Conservation (phyloP, 306 rosid genomes). For the Boehmeria nivea region DNA sequence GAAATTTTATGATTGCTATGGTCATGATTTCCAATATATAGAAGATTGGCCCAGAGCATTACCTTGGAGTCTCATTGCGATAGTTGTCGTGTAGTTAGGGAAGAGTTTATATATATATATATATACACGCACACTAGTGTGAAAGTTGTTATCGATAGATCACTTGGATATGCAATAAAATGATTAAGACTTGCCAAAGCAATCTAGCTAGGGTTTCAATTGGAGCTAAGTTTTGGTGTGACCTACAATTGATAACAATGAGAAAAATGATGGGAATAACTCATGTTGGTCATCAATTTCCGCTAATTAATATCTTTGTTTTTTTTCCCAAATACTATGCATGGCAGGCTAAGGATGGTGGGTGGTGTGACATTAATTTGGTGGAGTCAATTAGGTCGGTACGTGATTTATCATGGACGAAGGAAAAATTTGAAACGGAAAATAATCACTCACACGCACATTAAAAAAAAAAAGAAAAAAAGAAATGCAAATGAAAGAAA, state of each 20-base stretch:
- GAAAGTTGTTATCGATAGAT: no score
- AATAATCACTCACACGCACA: no score
- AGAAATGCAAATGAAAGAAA: conserved; percentile 6
- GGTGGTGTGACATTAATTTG: conserved; percentile 9
- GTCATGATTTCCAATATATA: no score
- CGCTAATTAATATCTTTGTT: neutral
- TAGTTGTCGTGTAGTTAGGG: no score
- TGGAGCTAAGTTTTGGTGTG: conserved; percentile 35
- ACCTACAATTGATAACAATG: conserved; percentile 37
- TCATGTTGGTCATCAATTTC: conserved; percentile 15
- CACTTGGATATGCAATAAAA: conserved; percentile 13
- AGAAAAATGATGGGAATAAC: conserved; percentile 40
- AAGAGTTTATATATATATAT: neutral
- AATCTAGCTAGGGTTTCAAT: conserved; percentile 37
- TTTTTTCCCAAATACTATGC: no score
- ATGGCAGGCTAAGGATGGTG: conserved; percentile 5
- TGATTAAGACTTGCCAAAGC: conserved; percentile 39
- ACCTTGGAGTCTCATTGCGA: no score
- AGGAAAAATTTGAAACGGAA: no score
- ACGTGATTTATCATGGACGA: no score
- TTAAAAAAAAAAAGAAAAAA: no score
- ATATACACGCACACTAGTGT: neutral
- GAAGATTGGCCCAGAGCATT: no score
- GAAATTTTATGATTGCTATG: no score
- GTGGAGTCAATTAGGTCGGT: conserved; percentile 18